Conservation (phyloP, 2,329 filamentous ascomycete species). For the Daldinia sp. region DNA sequence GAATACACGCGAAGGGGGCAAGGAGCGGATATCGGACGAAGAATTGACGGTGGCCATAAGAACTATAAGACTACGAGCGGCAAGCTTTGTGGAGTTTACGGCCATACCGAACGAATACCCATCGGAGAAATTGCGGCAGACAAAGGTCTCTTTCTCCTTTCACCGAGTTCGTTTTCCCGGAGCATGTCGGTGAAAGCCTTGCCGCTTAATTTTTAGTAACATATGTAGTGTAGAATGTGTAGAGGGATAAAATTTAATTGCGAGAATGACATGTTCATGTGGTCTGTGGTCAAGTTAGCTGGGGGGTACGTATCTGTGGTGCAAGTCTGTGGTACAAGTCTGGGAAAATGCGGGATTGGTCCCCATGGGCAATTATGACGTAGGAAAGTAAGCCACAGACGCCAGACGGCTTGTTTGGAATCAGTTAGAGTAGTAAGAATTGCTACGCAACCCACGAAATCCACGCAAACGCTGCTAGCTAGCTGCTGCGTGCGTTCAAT, state of each 20-base stretch:
- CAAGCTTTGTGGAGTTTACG: constrained; percentile 41
- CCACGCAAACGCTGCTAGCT: no score
- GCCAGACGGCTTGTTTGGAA: constrained; percentile 11
- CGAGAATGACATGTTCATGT: constrained; percentile 15
- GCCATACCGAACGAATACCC: constrained; percentile 43
- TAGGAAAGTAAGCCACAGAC: constrained; percentile 37
- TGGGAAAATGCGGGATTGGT: constrained; percentile 38
- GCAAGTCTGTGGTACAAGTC: constrained; percentile 14
- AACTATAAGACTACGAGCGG: constrained; percentile 29
- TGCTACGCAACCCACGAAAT: constrained; percentile 18
- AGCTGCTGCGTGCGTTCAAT: constrained; percentile 21
- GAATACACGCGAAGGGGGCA: constrained; percentile 24
- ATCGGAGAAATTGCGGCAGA: constrained; percentile 33
- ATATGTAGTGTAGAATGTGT: constrained; percentile 3
- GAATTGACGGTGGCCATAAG: constrained; percentile 30
- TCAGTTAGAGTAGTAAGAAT: constrained; percentile 20
- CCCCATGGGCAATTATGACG: constrained; percentile 33
- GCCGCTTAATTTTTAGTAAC: background rate
- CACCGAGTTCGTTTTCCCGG: constrained; percentile 35
- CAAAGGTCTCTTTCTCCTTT: constrained; percentile 30
- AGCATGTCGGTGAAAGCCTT: constrained; percentile 30
- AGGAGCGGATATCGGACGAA: constrained; percentile 29
- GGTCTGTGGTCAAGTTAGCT: constrained; percentile 28
- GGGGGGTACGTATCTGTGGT: constrained; percentile 31
- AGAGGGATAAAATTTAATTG: constrained; percentile 15